These are phyloP conservation scores for Cerrena zonata DNA, from an alignment of 1,284 basidiomycete species.

Conservation along the genomic window DNA sequence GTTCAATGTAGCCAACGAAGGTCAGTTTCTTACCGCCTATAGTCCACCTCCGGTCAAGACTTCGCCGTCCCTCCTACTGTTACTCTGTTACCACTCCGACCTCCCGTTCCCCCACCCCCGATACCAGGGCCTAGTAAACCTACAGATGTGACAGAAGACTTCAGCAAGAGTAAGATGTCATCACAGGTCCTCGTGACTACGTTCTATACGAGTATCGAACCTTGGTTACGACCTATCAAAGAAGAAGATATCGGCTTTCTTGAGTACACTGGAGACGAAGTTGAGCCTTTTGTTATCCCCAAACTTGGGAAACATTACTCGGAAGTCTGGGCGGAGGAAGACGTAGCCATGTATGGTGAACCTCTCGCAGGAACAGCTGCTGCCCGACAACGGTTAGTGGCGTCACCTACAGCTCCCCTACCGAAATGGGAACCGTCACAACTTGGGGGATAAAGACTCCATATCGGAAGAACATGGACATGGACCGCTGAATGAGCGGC, in stretches of 20 bases:
- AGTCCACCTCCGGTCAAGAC: slow-evolving; percentile 47
- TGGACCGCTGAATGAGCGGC: slow-evolving; percentile 73
- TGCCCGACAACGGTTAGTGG: slow-evolving; percentile 27
- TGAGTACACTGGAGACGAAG: slow-evolving; percentile 81
- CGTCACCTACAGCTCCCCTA: slow-evolving; percentile 36
- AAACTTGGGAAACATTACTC: slow-evolving; percentile 84
- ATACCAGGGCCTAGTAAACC: slow-evolving; percentile 75
- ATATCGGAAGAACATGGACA: slow-evolving; percentile 66
- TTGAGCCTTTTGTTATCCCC: slow-evolving; percentile 82
- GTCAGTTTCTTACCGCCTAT: slow-evolving; percentile 3
- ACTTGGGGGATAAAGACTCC: slow-evolving; percentile 57
- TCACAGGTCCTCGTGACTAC: slow-evolving; percentile 62
- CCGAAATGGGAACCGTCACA: slow-evolving; percentile 72
- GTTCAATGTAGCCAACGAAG: slow-evolving; percentile 8
- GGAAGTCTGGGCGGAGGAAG: slow-evolving; percentile 89
- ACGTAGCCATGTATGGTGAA: slow-evolving; percentile 49
- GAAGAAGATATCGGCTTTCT: slow-evolving; percentile 90
- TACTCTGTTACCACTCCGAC: slow-evolving; percentile 58
- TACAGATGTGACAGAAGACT: slow-evolving; percentile 79
- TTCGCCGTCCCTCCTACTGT: slow-evolving; percentile 47
- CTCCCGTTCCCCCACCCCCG: slow-evolving; percentile 62
- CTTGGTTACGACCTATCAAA: slow-evolving; percentile 77
- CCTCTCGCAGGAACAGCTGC: slow-evolving; percentile 38
- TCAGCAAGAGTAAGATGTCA: slow-evolving; percentile 74
- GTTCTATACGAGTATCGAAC: slow-evolving; percentile 81